Conservation (phyloP, 495 filamentous ascomycete genomes). For the Aspergillus egyptiacus region DNA sequence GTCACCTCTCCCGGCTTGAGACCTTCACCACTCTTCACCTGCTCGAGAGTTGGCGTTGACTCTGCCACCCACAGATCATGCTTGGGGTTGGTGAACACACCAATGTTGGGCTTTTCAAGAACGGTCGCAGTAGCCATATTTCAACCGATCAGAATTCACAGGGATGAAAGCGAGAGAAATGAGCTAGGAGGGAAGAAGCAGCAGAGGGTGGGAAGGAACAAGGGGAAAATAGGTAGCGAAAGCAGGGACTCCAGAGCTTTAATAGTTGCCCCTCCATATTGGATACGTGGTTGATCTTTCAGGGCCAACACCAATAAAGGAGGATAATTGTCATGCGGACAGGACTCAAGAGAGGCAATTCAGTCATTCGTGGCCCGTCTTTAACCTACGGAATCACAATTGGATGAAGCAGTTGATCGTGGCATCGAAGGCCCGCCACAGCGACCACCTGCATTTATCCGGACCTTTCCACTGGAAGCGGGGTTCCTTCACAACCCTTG, state of each 20-base stretch:
- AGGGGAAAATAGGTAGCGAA: conserved; percentile 6
- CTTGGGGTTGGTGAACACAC: conserved; percentile 86
- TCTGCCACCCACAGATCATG: conserved; percentile 89
- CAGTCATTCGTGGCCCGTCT: too few species aligned
- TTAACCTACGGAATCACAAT: conserved; percentile 10
- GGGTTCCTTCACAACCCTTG: background rate
- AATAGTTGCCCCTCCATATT: conserved; percentile 23
- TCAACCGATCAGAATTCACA: background rate
- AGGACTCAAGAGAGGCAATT: conserved; percentile 4
- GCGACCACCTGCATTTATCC: conserved; percentile 16
- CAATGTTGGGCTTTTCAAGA: conserved; percentile 75
- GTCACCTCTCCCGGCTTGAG: conserved; percentile 79
- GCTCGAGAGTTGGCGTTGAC: conserved; percentile 66
- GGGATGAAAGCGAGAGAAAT: background rate
- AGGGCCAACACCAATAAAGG: background rate
- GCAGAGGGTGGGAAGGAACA: conserved; percentile 8
- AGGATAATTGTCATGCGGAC: conserved; percentile 5
- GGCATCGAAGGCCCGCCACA: conserved; percentile 9
- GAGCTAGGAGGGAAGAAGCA: conserved; percentile 1
- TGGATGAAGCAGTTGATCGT: conserved; percentile 5
- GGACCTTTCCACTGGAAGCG: conserved; percentile 7
- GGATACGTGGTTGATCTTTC: conserved; percentile 5
- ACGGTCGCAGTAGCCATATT: conserved; percentile 34
- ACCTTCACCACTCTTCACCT: conserved; percentile 60
- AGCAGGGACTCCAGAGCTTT: conserved; percentile 17